Conservation (phyloP, 1,139 yeast genomes). For the Geotrichum europaeum region DNA sequence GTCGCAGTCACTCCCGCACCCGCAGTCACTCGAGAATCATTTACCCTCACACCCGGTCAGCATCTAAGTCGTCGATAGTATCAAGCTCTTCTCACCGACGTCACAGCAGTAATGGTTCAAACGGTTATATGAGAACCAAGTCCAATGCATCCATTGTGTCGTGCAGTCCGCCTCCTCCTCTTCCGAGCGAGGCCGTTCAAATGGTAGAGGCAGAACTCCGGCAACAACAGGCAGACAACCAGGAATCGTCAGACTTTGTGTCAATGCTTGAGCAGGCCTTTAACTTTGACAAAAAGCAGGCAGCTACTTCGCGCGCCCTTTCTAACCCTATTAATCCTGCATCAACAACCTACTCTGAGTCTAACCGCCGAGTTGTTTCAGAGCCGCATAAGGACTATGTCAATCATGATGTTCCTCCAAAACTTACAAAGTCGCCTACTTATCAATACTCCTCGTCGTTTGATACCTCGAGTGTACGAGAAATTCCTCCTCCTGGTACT, state of each 20-base stretch:
- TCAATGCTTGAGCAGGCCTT: conserved; percentile 18
- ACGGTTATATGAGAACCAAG: not conserved
- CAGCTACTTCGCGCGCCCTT: not conserved
- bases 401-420: not conserved
- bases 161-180: conserved; percentile 14
- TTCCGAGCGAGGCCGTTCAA: conserved; percentile 15
- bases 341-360: not conserved
- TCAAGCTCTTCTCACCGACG: not conserved
- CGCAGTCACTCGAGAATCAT: conserved; percentile 12
- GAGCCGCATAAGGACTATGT: not conserved
- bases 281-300: conserved; percentile 4
- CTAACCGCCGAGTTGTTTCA: conserved; percentile 10
- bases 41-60: not conserved
- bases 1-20: conserved; percentile 9
- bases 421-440: not conserved
- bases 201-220: conserved; percentile 6
- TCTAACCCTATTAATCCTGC: conserved; percentile 1
- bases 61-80: not conserved
- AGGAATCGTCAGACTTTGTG: conserved; percentile 13
- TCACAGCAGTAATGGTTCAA: not conserved
- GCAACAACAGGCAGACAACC: not conserved
- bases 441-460: not conserved
- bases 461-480: not conserved
- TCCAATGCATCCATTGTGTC: not conserved
- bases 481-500: not conserved